These are phyloP conservation scores for Lasiodiplodia gonubiensis DNA, from an alignment of 2,329 filamentous ascomycete genomes.

Conservation along the genomic window DNA sequence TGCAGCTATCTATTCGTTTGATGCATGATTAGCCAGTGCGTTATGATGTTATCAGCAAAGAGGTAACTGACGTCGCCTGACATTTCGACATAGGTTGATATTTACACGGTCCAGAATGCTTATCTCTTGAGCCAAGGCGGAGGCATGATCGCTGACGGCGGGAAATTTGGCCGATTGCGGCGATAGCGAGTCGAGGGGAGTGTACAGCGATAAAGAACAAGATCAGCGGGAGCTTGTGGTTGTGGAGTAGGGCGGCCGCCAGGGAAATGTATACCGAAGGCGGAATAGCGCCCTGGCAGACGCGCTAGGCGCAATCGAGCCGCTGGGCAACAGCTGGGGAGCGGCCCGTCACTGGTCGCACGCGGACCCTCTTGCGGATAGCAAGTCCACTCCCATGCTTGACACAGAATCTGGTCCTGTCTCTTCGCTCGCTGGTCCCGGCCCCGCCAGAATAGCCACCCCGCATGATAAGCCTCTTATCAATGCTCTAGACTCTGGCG, in stretches of 20 bases:
- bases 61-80: slow-evolving; percentile 3
- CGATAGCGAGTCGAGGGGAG: slow-evolving; percentile 14
- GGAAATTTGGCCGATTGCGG: slow-evolving; percentile 26
- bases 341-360: slow-evolving; percentile 10
- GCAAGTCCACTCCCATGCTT: slow-evolving; percentile 25
- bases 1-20: slow-evolving; percentile 11
- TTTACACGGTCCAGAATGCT: slow-evolving; percentile 13
- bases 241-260: slow-evolving; percentile 6
- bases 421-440: background rate
- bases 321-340: slow-evolving; percentile 15
- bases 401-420: background rate
- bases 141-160: background rate
- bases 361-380: slow-evolving; percentile 28
- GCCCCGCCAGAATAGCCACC: slow-evolving; percentile 3
- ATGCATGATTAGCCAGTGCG: slow-evolving; percentile 7
- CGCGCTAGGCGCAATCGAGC: slow-evolving; percentile 16
- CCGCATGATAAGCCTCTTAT: slow-evolving; percentile 20
- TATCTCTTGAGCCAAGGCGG: slow-evolving; percentile 13
- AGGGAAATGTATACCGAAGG: slow-evolving; percentile 26
- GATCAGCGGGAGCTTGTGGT: slow-evolving; percentile 9
- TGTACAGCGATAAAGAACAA: slow-evolving; percentile 13
- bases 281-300: slow-evolving; percentile 6
- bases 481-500: background rate
- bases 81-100: background rate
- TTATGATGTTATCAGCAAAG: slow-evolving; percentile 5